A percentile compares a stretch with the other conserved stretches of the same genome.
Conservation (phyloP, 179 eudicot species). For the Drosera spatulata region DNA sequence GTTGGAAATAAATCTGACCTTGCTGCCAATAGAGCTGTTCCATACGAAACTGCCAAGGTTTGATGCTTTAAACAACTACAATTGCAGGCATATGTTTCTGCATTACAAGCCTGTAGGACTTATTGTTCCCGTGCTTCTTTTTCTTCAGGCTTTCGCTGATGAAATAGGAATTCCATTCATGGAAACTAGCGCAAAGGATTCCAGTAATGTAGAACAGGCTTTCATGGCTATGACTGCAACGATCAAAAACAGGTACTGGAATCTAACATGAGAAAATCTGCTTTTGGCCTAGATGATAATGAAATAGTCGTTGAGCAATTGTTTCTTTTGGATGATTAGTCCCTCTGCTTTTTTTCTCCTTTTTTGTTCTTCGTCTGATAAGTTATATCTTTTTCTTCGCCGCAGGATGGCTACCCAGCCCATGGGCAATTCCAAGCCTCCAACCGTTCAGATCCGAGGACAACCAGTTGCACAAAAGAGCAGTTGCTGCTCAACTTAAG, state of each 20-base stretch:
- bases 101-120: neutral
- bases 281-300: neutral
- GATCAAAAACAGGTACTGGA: conserved; percentile 9
- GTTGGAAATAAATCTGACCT: conserved; percentile 12
- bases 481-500: conserved; percentile 33
- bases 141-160: conserved; percentile 48
- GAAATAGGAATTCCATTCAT: conserved; percentile 52
- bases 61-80: neutral
- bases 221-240: conserved; percentile 15
- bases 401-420: conserved; percentile 46
- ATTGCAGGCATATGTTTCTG: neutral
- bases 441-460: conserved; percentile 42
- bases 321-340: too few relatives aligned
- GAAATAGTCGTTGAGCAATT: too few relatives aligned
- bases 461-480: conserved; percentile 33
- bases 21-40: conserved; percentile 7
- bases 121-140: neutral
- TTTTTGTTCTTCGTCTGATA: neutral
- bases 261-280: neutral
- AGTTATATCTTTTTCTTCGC: neutral
- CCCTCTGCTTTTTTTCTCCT: neutral
- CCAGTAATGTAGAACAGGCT: conserved; percentile 10
- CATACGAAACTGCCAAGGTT: conserved; percentile 13
- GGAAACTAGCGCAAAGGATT: conserved; percentile 11
- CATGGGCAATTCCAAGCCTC: conserved; percentile 29